Evolutionary conservation across 164 flowering plant species (phyloP).

Genomic region (Brasenia schreberi): DNA sequence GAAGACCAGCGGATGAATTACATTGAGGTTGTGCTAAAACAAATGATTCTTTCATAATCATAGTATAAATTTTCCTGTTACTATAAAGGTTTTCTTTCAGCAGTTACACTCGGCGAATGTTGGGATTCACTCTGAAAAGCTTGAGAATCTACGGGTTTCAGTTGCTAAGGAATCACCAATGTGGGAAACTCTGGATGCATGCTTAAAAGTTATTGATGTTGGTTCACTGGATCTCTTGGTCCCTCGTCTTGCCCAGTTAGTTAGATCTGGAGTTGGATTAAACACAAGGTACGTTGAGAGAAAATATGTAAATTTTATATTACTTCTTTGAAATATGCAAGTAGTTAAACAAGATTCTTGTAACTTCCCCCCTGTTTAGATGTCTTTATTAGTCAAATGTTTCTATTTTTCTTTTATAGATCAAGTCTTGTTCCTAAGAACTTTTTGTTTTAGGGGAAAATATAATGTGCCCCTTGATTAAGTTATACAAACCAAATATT

Average conservation of each 20-base stretch:
- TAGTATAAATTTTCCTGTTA: conserved; percentile 3
- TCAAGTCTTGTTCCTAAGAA: too few relatives aligned
- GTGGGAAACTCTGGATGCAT: conserved; percentile 98
- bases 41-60: too few relatives aligned
- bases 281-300: conserved; percentile 59
- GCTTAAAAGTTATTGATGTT: conserved; percentile 67
- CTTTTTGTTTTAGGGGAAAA: too few relatives aligned
- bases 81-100: background rate
- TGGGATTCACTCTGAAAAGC: conserved; percentile 87
- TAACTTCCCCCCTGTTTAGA: too few relatives aligned
- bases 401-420: too few relatives aligned
- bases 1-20: conserved; percentile 98
- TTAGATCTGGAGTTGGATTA: conserved; percentile 89
- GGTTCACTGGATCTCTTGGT: conserved; percentile 62
- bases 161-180: conserved; percentile 93
- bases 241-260: conserved; percentile 84
- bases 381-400: too few relatives aligned
- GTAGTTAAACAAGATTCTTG: too few relatives aligned
- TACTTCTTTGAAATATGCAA: too few relatives aligned
- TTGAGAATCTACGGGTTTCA: conserved; percentile 83
- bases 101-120: conserved; percentile 84
- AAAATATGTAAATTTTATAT: too few relatives aligned
- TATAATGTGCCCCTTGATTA: too few relatives aligned
- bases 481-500: too few relatives aligned
- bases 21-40: conserved; percentile 58